Conservation (phyloP, 768 basidiomycete species). For the Thelephora aurantiotincta region DNA sequence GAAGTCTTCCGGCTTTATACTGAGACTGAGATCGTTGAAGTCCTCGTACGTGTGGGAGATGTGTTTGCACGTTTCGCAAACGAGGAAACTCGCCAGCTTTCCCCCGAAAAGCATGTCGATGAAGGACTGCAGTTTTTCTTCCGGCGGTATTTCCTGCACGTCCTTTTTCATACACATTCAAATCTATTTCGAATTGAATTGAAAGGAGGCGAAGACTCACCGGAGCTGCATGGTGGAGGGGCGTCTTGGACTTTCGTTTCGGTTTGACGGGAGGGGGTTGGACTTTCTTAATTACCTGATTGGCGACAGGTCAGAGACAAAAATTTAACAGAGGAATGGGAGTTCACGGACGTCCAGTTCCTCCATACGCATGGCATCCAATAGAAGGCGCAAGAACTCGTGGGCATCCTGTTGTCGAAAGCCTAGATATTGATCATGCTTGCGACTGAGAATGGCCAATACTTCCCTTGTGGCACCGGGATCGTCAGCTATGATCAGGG, state of each 20-base stretch:
- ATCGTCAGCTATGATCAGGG: background rate
- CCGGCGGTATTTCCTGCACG: constrained; percentile 12
- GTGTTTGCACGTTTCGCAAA: constrained; percentile 90
- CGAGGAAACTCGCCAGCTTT: constrained; percentile 76
- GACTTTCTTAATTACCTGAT: constrained; percentile 66
- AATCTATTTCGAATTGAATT: no score
- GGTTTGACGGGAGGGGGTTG: constrained; percentile 30
- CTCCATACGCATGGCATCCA: constrained; percentile 92
- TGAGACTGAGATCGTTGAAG: constrained; percentile 86
- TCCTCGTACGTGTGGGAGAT: constrained; percentile 89
- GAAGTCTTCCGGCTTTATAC: constrained; percentile 76
- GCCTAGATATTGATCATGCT: constrained; percentile 91
- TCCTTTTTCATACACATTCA: background rate
- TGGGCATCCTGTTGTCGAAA: constrained; percentile 95
- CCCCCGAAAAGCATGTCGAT: constrained; percentile 89
- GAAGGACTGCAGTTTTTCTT: constrained; percentile 50
- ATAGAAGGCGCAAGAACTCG: constrained; percentile 78
- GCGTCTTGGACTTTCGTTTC: constrained; percentile 14
- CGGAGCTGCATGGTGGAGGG: background rate
- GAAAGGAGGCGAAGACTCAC: background rate
- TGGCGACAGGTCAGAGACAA: constrained; percentile 1
- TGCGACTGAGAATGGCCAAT: constrained; percentile 54
- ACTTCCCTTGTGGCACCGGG: constrained; percentile 30
- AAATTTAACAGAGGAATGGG: background rate
- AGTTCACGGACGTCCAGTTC: constrained; percentile 60